Percentiles rank a stretch among this genome's conserved stretches.
phyloP scores from a whole-genome alignment of 176 grass and related monocot species.

The Avena insularis region DNA sequence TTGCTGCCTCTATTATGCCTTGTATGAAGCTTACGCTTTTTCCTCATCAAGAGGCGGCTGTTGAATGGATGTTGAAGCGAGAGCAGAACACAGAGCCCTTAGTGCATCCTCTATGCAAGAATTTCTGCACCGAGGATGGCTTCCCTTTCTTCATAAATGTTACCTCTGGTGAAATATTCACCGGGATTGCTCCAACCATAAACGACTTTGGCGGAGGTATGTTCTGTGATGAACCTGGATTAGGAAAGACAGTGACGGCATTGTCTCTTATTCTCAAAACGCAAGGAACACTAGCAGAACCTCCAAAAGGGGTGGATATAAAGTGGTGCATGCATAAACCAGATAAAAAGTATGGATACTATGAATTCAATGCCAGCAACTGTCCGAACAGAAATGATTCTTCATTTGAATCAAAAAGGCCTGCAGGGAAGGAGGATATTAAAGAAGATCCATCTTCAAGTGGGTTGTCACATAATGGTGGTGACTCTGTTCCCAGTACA shows the following conservation, averaged over 20 bases:
- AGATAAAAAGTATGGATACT: constrained; percentile 89
- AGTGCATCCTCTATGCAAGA: constrained; percentile 72
- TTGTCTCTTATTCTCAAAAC: constrained; percentile 98
- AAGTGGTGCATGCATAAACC: constrained; percentile 79
- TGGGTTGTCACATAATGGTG: not conserved
- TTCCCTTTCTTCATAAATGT: constrained; percentile 82
- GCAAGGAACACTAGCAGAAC: constrained; percentile 71
- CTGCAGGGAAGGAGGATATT: constrained; percentile 36
- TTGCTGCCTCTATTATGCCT: constrained; percentile 83
- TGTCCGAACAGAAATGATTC: constrained; percentile 41
- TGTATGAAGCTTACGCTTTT: constrained; percentile 97
- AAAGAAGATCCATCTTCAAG: constrained; percentile 47
- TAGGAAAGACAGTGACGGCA: constrained; percentile 94
- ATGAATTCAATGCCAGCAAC: constrained; percentile 62
- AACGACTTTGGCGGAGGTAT: constrained; percentile 88
- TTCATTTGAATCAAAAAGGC: constrained; percentile 46
- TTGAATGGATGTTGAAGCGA: constrained; percentile 89
- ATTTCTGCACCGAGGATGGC: constrained; percentile 82
- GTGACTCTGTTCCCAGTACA: constrained; percentile 50
- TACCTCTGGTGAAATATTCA: constrained; percentile 73
- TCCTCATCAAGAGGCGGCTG: constrained; percentile 89
- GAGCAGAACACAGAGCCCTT: constrained; percentile 57
- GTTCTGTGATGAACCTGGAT: constrained; percentile 99
- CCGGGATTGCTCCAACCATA: constrained; percentile 58
- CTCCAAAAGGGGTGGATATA: constrained; percentile 76